These are phyloP conservation scores for Chaetomidium leptoderma DNA, from an alignment of 495 filamentous ascomycete species.

Conservation along the genomic window DNA sequence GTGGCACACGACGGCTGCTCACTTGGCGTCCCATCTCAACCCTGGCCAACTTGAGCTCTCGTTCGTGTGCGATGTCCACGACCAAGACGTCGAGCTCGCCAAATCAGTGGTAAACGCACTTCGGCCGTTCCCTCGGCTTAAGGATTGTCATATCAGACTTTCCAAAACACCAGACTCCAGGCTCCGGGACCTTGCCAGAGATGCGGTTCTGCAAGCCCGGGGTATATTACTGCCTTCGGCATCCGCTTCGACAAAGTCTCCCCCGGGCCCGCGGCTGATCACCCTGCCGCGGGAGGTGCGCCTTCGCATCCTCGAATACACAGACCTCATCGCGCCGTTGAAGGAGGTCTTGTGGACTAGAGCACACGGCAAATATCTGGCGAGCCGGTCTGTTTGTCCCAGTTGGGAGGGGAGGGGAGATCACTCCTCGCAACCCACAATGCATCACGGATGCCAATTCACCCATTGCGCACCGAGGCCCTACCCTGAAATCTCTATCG, in stretches of 20 bases:
- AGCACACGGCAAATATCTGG: not conserved
- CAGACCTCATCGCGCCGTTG: not conserved
- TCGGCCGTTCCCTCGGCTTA: not conserved
- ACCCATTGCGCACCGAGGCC: not conserved
- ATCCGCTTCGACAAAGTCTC: too few relatives aligned
- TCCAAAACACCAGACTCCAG: not conserved
- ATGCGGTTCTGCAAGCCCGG: not conserved
- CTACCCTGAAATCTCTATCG: not conserved
- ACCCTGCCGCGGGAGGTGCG: not conserved
- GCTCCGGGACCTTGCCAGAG: not conserved
- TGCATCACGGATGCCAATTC: not conserved
- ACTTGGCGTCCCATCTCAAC: not conserved
- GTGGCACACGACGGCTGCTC: constrained; percentile 4
- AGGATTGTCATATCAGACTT: not conserved
- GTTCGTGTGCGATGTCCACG: not conserved
- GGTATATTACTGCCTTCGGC: too few relatives aligned
- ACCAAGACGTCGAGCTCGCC: not conserved
- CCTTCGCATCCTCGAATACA: not conserved
- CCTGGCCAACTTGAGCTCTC: not conserved
- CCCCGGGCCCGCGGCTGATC: not conserved
- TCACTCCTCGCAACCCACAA: not conserved
- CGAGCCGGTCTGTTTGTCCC: not conserved
- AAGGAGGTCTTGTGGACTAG: not conserved
- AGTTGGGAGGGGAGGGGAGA: not conserved
- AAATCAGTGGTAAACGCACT: not conserved